Conservation (phyloP, 306 rosid species). For the Malus sieversii region DNA sequence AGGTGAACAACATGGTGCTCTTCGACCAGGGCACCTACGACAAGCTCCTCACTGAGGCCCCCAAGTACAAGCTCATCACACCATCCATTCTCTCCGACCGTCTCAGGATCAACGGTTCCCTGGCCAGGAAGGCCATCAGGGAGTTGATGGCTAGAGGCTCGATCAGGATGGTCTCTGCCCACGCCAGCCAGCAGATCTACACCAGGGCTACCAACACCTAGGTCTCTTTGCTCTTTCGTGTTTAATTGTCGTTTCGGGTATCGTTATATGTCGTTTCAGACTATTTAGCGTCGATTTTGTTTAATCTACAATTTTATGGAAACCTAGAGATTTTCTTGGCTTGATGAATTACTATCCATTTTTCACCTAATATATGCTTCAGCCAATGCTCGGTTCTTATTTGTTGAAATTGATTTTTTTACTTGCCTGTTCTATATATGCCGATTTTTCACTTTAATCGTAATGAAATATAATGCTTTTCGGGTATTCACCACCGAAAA, state of each 20-base stretch:
- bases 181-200: background rate
- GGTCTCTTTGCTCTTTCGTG: background rate
- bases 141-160: background rate
- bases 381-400: background rate
- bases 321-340: background rate
- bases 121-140: background rate
- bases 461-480: background rate
- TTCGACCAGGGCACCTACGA: background rate
- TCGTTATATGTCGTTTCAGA: background rate
- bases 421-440: background rate
- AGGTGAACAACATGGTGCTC: background rate
- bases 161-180: background rate
- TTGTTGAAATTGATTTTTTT: background rate
- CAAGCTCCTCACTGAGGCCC: background rate
- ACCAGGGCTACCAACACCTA: constrained; percentile 1
- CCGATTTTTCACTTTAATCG: background rate
- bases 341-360: background rate
- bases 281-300: background rate
- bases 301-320: background rate
- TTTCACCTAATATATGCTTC: background rate
- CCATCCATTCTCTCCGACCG: background rate
- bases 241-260: background rate
- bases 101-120: background rate
- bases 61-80: background rate
- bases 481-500: background rate